These are phyloP conservation scores for Sabuloglossum arenarium DNA, from an alignment of 495 filamentous ascomycete genomes.

Conservation along the genomic window DNA sequence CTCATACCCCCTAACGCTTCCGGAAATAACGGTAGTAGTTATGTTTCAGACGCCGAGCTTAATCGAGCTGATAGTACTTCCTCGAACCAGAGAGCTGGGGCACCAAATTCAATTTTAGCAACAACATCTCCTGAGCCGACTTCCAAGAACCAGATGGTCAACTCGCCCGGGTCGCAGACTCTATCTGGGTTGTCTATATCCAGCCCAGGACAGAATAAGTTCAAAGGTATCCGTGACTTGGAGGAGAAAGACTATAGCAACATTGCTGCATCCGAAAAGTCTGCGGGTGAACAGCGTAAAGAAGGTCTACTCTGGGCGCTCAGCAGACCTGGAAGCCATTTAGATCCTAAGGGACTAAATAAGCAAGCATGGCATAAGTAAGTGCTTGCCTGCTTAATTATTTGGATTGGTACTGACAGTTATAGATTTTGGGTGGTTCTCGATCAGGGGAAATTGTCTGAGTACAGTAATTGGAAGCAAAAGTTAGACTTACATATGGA, in stretches of 20 bases:
- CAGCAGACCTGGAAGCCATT: slow-evolving; percentile 81
- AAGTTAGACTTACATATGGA: slow-evolving; percentile 94
- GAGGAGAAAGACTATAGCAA: slow-evolving; percentile 50
- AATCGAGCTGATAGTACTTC: slow-evolving; percentile 51
- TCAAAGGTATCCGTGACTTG: slow-evolving; percentile 74
- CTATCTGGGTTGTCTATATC: background rate
- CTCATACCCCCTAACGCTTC: slow-evolving; percentile 6
- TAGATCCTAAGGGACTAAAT: slow-evolving; percentile 83
- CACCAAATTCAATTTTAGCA: background rate
- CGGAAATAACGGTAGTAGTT: slow-evolving; percentile 18
- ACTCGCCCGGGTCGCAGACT: background rate
- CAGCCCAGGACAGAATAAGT: slow-evolving; percentile 32
- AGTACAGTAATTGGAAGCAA: slow-evolving; percentile 99
- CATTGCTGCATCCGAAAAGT: slow-evolving; percentile 18
- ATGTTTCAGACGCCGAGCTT: slow-evolving; percentile 39
- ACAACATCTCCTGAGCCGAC: background rate
- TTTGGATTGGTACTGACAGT: background rate
- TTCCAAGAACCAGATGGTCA: background rate
- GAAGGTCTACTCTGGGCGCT: slow-evolving; percentile 91
- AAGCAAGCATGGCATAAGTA: slow-evolving; percentile 99
- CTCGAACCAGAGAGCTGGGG: slow-evolving; percentile 34
- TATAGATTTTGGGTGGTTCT: slow-evolving; percentile 92
- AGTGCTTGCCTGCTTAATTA: slow-evolving; percentile 14
- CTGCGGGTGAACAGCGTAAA: slow-evolving; percentile 41
- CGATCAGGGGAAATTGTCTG: slow-evolving; percentile 86